Conservation (phyloP, 176 grass and related monocot species). For the Cenchrus fungigraminus region DNA sequence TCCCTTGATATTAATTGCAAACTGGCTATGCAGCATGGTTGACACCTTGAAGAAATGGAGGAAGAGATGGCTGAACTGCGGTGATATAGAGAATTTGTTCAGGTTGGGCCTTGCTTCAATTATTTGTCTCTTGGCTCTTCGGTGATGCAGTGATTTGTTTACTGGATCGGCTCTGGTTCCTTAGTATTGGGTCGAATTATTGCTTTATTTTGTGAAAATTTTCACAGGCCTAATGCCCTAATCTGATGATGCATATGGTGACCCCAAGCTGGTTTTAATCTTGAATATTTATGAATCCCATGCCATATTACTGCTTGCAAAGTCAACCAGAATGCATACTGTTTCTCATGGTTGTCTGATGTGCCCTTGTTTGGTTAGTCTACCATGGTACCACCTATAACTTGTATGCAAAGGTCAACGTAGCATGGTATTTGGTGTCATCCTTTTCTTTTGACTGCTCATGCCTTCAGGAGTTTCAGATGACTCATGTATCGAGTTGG, state of each 20-base stretch:
- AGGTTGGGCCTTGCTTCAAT: slow-evolving; percentile 11
- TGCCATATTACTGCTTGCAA: background rate
- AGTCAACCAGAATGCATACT: background rate
- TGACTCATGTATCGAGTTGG: background rate
- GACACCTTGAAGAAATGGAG: slow-evolving; percentile 60
- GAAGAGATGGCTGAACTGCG: slow-evolving; percentile 53
- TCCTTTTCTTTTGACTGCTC: background rate
- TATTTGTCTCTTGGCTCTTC: background rate
- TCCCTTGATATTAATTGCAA: slow-evolving; percentile 33
- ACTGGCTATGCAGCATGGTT: slow-evolving; percentile 64
- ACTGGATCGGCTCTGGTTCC: slow-evolving; percentile 5
- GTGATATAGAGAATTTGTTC: slow-evolving; percentile 25
- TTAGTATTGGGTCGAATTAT: background rate
- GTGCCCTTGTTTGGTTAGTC: background rate
- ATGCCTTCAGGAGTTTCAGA: background rate
- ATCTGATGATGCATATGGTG: background rate
- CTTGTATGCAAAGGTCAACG: background rate
- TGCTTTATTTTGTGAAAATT: background rate
- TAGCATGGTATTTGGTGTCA: background rate
- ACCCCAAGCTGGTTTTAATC: background rate
- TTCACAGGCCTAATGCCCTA: background rate
- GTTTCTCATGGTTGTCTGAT: slow-evolving; percentile 3
- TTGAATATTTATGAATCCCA: slow-evolving; percentile 10
- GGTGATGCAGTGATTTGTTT: background rate
- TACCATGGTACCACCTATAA: background rate